Evolutionary conservation across 108 stramenopile genomes (phyloP).

Genomic region (Pseudonitzschia multistriata): DNA sequence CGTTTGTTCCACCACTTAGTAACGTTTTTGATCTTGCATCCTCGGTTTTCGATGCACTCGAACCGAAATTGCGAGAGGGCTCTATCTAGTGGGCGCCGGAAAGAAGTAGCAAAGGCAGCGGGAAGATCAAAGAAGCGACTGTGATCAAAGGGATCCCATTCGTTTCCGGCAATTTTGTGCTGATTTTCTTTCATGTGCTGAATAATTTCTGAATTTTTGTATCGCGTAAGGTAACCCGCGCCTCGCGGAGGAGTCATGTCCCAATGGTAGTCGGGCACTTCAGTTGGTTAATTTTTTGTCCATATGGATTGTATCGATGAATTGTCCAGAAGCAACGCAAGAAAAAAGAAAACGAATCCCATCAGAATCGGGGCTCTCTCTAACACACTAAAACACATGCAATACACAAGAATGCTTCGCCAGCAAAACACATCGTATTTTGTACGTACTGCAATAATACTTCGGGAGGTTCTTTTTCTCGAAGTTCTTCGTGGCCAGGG

Average conservation of each 20-base stretch:
- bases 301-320: neutral
- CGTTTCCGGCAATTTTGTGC: conserved; percentile 72
- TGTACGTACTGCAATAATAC: conserved; percentile 53
- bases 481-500: conserved; percentile 68
- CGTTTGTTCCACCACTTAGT: conserved; percentile 67
- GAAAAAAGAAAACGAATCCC: too few relatives aligned
- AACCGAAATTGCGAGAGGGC: conserved; percentile 85
- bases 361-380: too few relatives aligned
- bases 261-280: conserved; percentile 68
- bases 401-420: too few relatives aligned
- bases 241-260: neutral
- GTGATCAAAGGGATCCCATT: conserved; percentile 75
- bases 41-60: conserved; percentile 81
- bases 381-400: too few relatives aligned
- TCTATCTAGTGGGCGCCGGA: conserved; percentile 74
- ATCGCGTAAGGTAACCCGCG: conserved; percentile 65
- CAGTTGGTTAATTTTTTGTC: neutral
- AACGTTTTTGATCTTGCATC: conserved; percentile 64
- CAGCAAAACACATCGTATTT: too few relatives aligned
- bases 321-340: too few relatives aligned
- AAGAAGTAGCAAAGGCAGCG: conserved; percentile 77
- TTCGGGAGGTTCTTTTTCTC: conserved; percentile 45
- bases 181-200: conserved; percentile 40
- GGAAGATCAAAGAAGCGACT: conserved; percentile 66
- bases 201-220: conserved; percentile 58